phyloP scores from a whole-genome alignment of 305 asterid genomes.

The Plantago coronopus region DNA sequence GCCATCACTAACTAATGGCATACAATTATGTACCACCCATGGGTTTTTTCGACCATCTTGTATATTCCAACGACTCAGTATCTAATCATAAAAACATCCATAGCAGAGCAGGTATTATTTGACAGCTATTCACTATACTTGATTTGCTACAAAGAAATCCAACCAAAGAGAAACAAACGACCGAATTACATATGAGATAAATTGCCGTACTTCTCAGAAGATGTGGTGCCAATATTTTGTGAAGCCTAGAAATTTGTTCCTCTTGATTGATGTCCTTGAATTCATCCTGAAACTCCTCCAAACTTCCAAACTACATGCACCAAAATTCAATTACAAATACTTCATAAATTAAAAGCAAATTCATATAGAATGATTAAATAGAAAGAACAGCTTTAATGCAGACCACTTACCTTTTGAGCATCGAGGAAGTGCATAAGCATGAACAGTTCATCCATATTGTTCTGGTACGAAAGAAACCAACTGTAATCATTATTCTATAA shows the following conservation, averaged over 20 bases:
- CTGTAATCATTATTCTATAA: not conserved
- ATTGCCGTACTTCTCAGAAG: constrained; percentile 76
- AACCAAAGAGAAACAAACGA: constrained; percentile 19
- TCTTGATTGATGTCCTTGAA: constrained; percentile 98
- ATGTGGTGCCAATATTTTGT: constrained; percentile 97
- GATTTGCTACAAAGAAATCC: constrained; percentile 3
- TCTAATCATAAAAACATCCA: constrained; percentile 13
- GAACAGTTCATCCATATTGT: constrained; percentile 95
- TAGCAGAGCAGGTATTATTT: constrained; percentile 3
- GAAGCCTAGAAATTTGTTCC: constrained; percentile 97
- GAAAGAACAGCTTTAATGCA: constrained; percentile 18
- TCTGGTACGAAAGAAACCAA: constrained; percentile 53
- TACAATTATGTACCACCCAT: constrained; percentile 9
- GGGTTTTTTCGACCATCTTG: constrained; percentile 6
- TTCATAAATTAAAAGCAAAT: constrained; percentile 15
- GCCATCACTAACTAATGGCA: constrained; percentile 1
- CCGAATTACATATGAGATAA: constrained; percentile 20
- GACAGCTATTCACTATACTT: not conserved
- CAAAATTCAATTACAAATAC: constrained; percentile 10
- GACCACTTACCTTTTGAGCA: constrained; percentile 88
- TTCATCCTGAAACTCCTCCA: constrained; percentile 96
- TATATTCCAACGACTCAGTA: constrained; percentile 21
- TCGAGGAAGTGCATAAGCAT: constrained; percentile 99
- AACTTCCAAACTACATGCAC: constrained; percentile 64
- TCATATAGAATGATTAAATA: constrained; percentile 17